Evolutionary conservation across 495 filamentous ascomycete species (phyloP), one percentile per base, ranked within the genome.

Genomic region (Penicillium subrubescens): DNA sequence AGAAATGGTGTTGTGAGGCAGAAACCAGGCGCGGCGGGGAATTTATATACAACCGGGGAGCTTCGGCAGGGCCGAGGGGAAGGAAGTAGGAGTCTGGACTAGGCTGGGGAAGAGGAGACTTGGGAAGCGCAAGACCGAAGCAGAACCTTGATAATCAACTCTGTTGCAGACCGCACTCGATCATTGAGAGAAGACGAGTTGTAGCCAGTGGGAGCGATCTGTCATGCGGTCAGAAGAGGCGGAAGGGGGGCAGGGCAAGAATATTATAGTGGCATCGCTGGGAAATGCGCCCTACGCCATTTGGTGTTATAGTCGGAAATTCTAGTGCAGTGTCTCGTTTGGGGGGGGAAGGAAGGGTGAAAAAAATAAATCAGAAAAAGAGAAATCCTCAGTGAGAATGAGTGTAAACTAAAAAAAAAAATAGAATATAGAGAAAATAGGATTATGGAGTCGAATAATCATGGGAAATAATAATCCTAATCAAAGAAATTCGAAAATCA

Each of bases 191-290:
- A 56, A 23, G 37, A 43, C 5, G 35, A 54, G 25, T 10, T 35
- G 19, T 27, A 65, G 57, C 62, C 56, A 65, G 57, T 65, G 48
- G 52, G 52, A 61, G 53, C 57, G 15, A 57, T 61, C 33, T 43
- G 35, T 53, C 37, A 54, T 59, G 57, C 50, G 61, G 55, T 64
- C 61, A 51, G 54, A 65, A 50, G 60, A 59, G 67, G 71, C 62
- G 64, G 67, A 67, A 67, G 65, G 67, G 71, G 62, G 68, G 71
- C 44, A 48, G 44, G 44, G 44, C 44, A 48, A 25, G 69, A 71
- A 66, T 72, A 76, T 76, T 72, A 73, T 75, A 68, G 65, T 53
- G 21, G 55, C 57, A 66, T 61, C 59, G 62, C 61, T 63, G 62
- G 43, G 57, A 27, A 4, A 41, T 61, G 60, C 55, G 61, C 62